A percentile compares a stretch with the other conserved stretches of the same genome.
Evolutionary conservation across 352 stramenopile genomes (phyloP).

Genomic region (Phytophthora sansomeana): DNA sequence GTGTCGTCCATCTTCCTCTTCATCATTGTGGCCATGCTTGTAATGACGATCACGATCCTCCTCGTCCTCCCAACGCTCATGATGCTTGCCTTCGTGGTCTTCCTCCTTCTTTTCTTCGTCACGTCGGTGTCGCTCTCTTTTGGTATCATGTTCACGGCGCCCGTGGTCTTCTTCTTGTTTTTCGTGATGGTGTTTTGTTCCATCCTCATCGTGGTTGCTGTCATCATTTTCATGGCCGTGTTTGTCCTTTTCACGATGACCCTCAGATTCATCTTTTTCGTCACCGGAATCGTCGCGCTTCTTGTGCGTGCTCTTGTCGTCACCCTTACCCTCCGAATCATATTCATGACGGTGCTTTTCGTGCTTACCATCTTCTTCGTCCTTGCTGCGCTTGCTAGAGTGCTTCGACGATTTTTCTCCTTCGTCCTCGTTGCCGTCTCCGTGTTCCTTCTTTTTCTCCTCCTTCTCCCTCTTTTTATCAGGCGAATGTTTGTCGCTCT

Average conservation of each 20-base stretch:
- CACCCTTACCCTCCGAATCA: constrained; percentile 4
- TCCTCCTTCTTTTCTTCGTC: constrained; percentile 12
- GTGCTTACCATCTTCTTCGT: constrained; percentile 17
- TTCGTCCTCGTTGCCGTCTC: constrained; percentile 14
- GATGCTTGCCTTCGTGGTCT: neutral
- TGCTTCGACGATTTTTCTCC: constrained; percentile 8
- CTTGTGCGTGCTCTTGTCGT: neutral
- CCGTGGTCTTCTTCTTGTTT: constrained; percentile 6
- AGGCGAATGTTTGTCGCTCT: constrained; percentile 16
- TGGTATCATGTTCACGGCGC: constrained; percentile 1
- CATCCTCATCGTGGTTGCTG: constrained; percentile 1
- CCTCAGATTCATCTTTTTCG: neutral
- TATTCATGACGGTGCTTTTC: constrained; percentile 9
- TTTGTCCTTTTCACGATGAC: constrained; percentile 7
- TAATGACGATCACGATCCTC: neutral
- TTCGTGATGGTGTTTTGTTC: constrained; percentile 10
- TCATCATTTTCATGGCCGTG: constrained; percentile 13
- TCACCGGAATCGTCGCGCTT: neutral
- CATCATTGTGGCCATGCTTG: constrained; percentile 1
- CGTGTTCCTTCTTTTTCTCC: constrained; percentile 11
- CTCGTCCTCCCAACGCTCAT: constrained; percentile 5
- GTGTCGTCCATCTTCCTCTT: constrained; percentile 6
- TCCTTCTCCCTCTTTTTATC: constrained; percentile 21
- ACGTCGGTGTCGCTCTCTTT: constrained; percentile 15
- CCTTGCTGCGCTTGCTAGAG: constrained; percentile 1